Percentiles rank a stretch among this genome's conserved stretches.
These are phyloP conservation scores for Boletellus deceptivus DNA, from an alignment of 1,284 basidiomycete species.

Conservation along the genomic window DNA sequence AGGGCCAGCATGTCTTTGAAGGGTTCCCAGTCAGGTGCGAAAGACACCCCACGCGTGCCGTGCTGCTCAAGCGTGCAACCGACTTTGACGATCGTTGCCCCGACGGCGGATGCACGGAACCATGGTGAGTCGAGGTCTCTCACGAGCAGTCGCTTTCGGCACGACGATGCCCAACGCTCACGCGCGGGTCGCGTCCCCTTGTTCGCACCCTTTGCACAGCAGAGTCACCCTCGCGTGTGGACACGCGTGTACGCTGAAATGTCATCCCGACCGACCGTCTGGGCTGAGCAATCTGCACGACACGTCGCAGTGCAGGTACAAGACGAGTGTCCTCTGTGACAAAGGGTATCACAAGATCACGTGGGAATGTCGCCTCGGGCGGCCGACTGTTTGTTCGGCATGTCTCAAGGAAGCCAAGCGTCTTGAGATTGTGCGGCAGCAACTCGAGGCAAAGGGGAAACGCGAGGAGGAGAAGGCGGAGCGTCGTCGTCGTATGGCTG, in stretches of 20 bases:
- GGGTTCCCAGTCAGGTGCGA: slow-evolving; percentile 56
- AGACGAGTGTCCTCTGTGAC: slow-evolving; percentile 3
- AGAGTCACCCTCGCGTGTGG: slow-evolving; percentile 35
- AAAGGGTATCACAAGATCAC: slow-evolving; percentile 4
- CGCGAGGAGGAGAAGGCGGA: slow-evolving; percentile 6
- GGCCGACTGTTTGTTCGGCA: slow-evolving; percentile 4
- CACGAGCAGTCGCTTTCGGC: too few relatives aligned
- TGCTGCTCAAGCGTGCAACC: slow-evolving; percentile 36
- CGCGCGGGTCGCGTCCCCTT: not conserved
- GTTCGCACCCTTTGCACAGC: not conserved
- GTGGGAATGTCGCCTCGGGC: slow-evolving; percentile 15
- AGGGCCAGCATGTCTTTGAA: slow-evolving; percentile 47
- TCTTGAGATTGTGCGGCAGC: not conserved
- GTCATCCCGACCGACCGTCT: slow-evolving; percentile 37
- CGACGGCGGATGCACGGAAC: slow-evolving; percentile 57
- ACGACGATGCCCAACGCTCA: not conserved
- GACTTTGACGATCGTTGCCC: slow-evolving; percentile 55
- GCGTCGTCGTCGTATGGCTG: not conserved
- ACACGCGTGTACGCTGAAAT: slow-evolving; percentile 51
- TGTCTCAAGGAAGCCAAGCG: slow-evolving; percentile 4
- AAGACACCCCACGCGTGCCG: slow-evolving; percentile 43
- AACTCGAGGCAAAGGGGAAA: not conserved
- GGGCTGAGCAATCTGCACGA: slow-evolving; percentile 26
- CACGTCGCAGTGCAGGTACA: slow-evolving; percentile 33
- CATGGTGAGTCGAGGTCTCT: slow-evolving; percentile 42